A percentile compares a stretch with the other conserved stretches of the same genome.
Evolutionary conservation across 2,329 filamentous ascomycete species (phyloP).

Genomic region (Calonectria fujianensis): DNA sequence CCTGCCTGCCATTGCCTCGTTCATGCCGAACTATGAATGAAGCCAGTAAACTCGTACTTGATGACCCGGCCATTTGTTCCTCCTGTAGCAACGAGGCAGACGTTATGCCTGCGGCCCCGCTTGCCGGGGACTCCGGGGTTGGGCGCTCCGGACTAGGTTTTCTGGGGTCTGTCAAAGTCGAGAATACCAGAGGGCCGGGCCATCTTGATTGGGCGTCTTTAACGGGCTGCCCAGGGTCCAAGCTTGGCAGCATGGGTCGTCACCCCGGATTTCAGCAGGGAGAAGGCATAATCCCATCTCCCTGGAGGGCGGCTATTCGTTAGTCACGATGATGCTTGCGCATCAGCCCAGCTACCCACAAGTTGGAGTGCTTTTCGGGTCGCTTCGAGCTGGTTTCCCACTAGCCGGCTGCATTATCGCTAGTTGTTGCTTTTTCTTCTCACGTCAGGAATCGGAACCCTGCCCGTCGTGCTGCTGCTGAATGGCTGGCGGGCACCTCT

Average conservation of each 20-base stretch:
- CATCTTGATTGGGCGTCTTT: conserved; percentile 10
- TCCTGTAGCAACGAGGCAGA: background rate
- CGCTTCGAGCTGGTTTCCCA: background rate
- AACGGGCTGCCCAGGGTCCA: background rate
- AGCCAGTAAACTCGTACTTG: conserved; percentile 12
- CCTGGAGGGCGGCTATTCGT: background rate
- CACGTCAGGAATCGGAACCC: background rate
- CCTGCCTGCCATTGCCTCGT: background rate
- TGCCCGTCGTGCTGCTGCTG: background rate
- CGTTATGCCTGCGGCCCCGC: conserved; percentile 4
- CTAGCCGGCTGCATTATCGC: background rate
- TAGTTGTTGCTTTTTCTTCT: conserved; percentile 1
- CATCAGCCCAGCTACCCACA: conserved; percentile 10
- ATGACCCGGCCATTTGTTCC: conserved; percentile 15
- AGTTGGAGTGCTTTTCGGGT: background rate
- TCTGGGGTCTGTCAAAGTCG: background rate
- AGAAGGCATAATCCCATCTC: background rate
- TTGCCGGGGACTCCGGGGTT: conserved; percentile 14
- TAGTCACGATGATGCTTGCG: conserved; percentile 5
- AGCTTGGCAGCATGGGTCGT: background rate
- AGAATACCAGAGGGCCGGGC: background rate
- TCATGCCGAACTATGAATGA: background rate
- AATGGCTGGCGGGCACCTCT: background rate
- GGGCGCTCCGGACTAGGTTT: background rate
- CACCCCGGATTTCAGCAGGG: conserved; percentile 17